Evolutionary conservation across 2,329 filamentous ascomycete species (phyloP).

Genomic region (Curvularia spicifera): DNA sequence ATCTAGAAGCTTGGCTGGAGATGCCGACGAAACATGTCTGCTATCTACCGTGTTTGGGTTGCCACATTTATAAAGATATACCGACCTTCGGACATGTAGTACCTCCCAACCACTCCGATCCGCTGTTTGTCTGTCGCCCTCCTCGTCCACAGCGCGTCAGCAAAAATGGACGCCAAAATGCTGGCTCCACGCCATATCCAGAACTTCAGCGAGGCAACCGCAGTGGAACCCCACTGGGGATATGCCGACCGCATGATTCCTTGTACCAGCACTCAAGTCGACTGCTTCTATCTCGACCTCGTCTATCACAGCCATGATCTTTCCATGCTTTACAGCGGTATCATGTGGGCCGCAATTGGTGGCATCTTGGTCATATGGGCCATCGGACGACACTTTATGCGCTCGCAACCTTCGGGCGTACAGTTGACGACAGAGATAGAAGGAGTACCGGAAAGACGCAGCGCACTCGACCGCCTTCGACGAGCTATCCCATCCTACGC

Average conservation of each 20-base stretch:
- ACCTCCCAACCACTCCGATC: constrained; percentile 15
- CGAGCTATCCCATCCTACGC: constrained; percentile 51
- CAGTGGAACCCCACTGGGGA: constrained; percentile 61
- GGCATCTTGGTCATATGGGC: constrained; percentile 56
- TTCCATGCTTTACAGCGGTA: constrained; percentile 63
- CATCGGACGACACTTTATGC: constrained; percentile 42
- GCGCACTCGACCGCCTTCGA: constrained; percentile 34
- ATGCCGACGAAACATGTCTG: constrained; percentile 17
- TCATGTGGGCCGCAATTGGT: constrained; percentile 63
- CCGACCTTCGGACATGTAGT: background rate
- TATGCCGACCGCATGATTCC: constrained; percentile 62
- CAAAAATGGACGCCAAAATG: constrained; percentile 30
- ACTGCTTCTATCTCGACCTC: constrained; percentile 64
- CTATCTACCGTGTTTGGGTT: constrained; percentile 1
- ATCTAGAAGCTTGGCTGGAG: constrained; percentile 28
- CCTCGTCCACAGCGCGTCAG: constrained; percentile 5
- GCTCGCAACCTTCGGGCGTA: constrained; percentile 36
- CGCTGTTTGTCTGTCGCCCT: constrained; percentile 16
- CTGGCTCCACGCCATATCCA: constrained; percentile 52
- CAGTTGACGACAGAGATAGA: constrained; percentile 31
- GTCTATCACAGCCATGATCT: constrained; percentile 62
- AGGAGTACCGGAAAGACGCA: constrained; percentile 30
- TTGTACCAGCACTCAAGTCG: constrained; percentile 64
- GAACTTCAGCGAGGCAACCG: constrained; percentile 50
- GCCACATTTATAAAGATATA: constrained; percentile 22